Base-by-base conservation (phyloP, 2,329 filamentous ascomycete genomes). In the Fusarium sambucinum region DNA sequence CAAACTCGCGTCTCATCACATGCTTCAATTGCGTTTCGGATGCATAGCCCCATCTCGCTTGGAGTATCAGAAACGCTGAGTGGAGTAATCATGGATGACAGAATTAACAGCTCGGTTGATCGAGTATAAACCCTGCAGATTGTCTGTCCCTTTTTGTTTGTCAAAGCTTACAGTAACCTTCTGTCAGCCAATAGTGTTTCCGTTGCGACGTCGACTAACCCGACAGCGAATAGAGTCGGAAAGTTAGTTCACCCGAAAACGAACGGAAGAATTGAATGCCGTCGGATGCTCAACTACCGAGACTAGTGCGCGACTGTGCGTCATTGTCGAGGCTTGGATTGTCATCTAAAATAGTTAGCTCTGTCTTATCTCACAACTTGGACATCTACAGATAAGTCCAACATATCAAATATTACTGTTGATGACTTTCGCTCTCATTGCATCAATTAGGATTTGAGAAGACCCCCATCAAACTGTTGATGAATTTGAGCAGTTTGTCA, bases 21-120 rank as follows among this genome's bases (percentile, higher is more conserved):
- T 65, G 60, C 60, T 63, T 64, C 61, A 58, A 30, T 38, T n/a
- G 27, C 47, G 62, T 65, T 65, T 65, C 60, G 56, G n/a, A 14
- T 40, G 32, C 54, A 65, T 29, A 32, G 62, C 61, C 44, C 29
- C 55, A 38, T 51, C 44, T 55, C 32, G 56, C 19, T 33, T 42
- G 6, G 16, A 11, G 16, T 5, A 5, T 41, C 35, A 38, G n/a
- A 19, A 38, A 38, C 19, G n/a, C 7, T 7, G 19, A 11, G n/a
- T 16, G 16, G 14, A 33, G 32, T 16, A 16, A 33, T 8, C 4
- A 13, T 3, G 2, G 12, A 3, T 8, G 35, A 38, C 35, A 38
- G 8, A 19, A 38, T 19, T 21, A 38, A 12, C 13, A 13, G 4
- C 12, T 2, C 35, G 13, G 12, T n/a, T 21, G 8, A 13, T 14